Percentiles rank a stretch among this genome's conserved stretches.
phyloP scores from a whole-genome alignment of 2,329 filamentous ascomycete genomes.

The Pestalotiopsis sp. region DNA sequence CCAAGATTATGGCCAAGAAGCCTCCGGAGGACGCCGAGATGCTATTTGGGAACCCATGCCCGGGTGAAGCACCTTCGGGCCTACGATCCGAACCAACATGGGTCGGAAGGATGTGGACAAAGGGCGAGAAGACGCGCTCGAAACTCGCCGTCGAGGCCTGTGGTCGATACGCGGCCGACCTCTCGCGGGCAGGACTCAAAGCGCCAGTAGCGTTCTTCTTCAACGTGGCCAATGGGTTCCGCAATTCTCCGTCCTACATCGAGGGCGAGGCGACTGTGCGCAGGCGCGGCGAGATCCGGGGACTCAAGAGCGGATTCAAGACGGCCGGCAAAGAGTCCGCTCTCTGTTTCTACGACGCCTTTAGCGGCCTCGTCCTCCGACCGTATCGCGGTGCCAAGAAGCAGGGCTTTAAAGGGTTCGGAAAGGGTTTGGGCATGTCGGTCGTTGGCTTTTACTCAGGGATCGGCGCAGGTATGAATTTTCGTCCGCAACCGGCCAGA shows the following conservation, averaged over 20 bases:
- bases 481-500: background rate
- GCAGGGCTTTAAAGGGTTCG: slow-evolving; percentile 62
- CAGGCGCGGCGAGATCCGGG: slow-evolving; percentile 77
- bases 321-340: slow-evolving; percentile 79
- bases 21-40: background rate
- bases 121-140: background rate
- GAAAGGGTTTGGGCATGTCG: slow-evolving; percentile 82
- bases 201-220: background rate
- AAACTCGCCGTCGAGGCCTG: background rate
- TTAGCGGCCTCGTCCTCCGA: slow-evolving; percentile 79
- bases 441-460: slow-evolving; percentile 81
- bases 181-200: background rate
- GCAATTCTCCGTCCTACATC: slow-evolving; percentile 76
- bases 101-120: background rate
- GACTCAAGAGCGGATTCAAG: slow-evolving; percentile 72
- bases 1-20: background rate
- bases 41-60: background rate
- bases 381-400: slow-evolving; percentile 71
- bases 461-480: slow-evolving; percentile 67
- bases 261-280: slow-evolving; percentile 84
- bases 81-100: background rate
- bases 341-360: slow-evolving; percentile 77
- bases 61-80: background rate
- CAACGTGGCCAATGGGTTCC: slow-evolving; percentile 78
- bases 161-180: background rate